phyloP scores from a whole-genome alignment of 2,329 filamentous ascomycete species.

The Neospermospora avenae region DNA sequence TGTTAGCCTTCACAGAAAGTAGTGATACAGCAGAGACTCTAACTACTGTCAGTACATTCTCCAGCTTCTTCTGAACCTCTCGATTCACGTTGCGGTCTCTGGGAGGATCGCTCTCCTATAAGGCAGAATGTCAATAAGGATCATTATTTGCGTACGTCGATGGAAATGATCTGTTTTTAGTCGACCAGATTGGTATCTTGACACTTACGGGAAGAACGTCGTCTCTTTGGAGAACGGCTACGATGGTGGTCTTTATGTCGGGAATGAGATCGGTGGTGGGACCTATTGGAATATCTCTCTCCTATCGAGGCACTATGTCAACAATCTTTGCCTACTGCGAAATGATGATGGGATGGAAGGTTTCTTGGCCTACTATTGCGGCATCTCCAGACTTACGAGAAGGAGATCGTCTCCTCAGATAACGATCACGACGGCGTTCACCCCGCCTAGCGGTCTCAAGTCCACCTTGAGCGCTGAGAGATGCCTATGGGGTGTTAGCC shows the following conservation, averaged over 20 bases:
- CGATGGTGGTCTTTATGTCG: not conserved
- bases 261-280: no score
- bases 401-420: not conserved
- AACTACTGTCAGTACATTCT: not conserved
- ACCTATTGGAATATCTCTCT: no score
- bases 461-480: no score
- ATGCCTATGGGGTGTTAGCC: no score
- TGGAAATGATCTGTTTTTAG: not conserved
- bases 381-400: not conserved
- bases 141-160: not conserved
- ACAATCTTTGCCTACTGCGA: no score
- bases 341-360: no score
- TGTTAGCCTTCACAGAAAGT: not conserved
- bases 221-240: not conserved
- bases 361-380: not conserved
- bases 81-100: not conserved
- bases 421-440: not conserved
- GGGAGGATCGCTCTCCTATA: not conserved
- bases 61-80: not conserved
- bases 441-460: no score
- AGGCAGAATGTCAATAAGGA: not conserved
- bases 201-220: not conserved
- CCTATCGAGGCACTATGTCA: no score
- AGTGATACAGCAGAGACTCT: not conserved
- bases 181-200: no score